A percentile compares a stretch with the other conserved stretches of the same genome.
phyloP scores from a whole-genome alignment of 331 rosid species.

The Cydonia oblonga region DNA sequence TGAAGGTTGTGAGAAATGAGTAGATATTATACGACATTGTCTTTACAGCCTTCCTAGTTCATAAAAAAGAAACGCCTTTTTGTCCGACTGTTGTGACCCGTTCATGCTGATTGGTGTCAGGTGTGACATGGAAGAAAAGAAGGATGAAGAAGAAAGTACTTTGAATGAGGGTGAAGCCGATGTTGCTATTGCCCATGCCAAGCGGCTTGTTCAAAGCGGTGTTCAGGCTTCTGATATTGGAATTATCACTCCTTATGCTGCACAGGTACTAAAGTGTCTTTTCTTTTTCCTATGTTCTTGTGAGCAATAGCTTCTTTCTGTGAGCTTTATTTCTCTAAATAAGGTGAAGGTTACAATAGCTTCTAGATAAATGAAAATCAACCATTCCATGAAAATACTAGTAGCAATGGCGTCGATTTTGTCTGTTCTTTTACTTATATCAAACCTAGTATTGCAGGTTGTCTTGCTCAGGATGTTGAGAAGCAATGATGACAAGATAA shows the following conservation, averaged over 20 bases:
- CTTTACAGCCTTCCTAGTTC: neutral
- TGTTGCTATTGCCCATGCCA: slow-evolving; percentile 81
- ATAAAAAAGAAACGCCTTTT: neutral
- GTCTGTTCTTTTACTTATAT: neutral
- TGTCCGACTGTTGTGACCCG: neutral
- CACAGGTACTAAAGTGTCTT: slow-evolving; percentile 48
- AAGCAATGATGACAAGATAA: slow-evolving; percentile 62
- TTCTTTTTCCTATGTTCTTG: slow-evolving; percentile 6
- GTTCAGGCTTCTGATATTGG: slow-evolving; percentile 92
- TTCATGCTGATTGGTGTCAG: slow-evolving; percentile 39
- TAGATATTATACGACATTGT: neutral
- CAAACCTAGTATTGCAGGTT: slow-evolving; percentile 43
- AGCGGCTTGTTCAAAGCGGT: slow-evolving; percentile 71
- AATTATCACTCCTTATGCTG: slow-evolving; percentile 91
- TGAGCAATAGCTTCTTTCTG: neutral
- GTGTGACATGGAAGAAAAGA: slow-evolving; percentile 96
- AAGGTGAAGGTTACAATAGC: neutral
- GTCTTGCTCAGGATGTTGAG: slow-evolving; percentile 70
- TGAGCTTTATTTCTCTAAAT: neutral
- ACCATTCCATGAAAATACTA: neutral
- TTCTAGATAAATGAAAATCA: neutral
- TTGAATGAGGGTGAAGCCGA: slow-evolving; percentile 93
- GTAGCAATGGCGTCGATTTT: neutral
- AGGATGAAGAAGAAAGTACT: slow-evolving; percentile 98
- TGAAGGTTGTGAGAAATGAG: neutral